Evolutionary conservation across 1,284 basidiomycete genomes (phyloP), one percentile per base, ranked within the genome.

Genomic region (Fistulinella cinereoalba): DNA sequence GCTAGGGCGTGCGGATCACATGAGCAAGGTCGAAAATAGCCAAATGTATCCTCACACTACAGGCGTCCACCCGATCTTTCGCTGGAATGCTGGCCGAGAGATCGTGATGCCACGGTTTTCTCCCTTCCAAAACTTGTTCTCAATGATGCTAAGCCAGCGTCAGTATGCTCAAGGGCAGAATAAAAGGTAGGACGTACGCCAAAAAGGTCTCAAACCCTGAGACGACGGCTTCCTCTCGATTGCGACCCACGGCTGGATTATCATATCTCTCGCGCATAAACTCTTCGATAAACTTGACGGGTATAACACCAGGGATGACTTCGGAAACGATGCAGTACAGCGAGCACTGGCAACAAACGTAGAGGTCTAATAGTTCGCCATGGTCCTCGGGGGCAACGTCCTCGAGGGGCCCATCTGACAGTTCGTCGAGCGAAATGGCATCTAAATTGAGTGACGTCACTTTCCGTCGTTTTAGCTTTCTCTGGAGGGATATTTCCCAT

Each of bases 341-440:
- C 19, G 79, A 81, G 64, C 88, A 91, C 58, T 90, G 88, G 58
- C 88, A 91, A 61, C 88, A 91, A 37, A 89, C 70, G 57, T 86
- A 90, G 24, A 90, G 71, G 62, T 90, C 86, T 31, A 91, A 66
- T 21, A 85, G 61, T 48, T 74, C 75, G n/a, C 79, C 83, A 52
- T 81, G 77, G 32, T 70, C 68, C 23, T 61, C 62, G 15, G 49
- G n/a, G 39, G 59, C 60, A n/a, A 46, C 32, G 16, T 68, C 65
- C 23, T 65, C 62, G 48, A 60, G 64, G 52, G 41, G 49, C 43
- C 67, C 65, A n/a, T 66, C 65, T 12, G 64, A 64, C 39, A 71
- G 65, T 28, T 68, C 65, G 18, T 63, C 43, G 27, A 62, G 45
- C 15, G 62, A 52, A 16, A 59, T 44, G 27, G 52, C 43, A 29